phyloP scores from a whole-genome alignment of 805 yeast species.

The Candida quercuum region DNA sequence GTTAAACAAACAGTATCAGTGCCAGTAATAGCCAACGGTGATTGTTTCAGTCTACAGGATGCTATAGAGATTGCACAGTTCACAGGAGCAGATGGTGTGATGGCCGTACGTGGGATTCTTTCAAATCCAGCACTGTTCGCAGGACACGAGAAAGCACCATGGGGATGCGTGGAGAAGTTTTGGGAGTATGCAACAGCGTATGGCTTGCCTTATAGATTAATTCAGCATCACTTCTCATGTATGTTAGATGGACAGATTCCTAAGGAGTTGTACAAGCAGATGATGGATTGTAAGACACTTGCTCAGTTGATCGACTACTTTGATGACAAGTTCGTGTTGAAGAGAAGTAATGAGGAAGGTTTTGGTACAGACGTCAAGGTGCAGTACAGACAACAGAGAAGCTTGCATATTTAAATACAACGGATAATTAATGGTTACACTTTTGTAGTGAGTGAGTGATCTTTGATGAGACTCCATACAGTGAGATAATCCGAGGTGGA shows the following conservation, averaged over 20 bases:
- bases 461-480: too few relatives aligned
- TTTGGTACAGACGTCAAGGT: conserved; percentile 54
- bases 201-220: conserved; percentile 79
- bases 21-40: conserved; percentile 98
- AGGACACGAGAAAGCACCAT: conserved; percentile 71
- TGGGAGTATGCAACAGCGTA: conserved; percentile 73
- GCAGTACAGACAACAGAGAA: conserved; percentile 30
- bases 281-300: conserved; percentile 57
- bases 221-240: conserved; percentile 84
- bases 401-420: conserved; percentile 23
- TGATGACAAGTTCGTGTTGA: conserved; percentile 62
- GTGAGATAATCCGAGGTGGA: too few relatives aligned
- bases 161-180: conserved; percentile 85
- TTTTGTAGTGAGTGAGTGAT: too few relatives aligned
- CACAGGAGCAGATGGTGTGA: conserved; percentile 87
- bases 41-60: conserved; percentile 68
- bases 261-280: conserved; percentile 44
- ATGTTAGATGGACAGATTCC: conserved; percentile 63
- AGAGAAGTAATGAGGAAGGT: conserved; percentile 60
- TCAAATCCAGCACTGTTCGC: conserved; percentile 85
- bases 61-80: conserved; percentile 51
- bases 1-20: conserved; percentile 46
- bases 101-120: conserved; percentile 90
- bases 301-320: conserved; percentile 78
- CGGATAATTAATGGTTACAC: too few relatives aligned